These are phyloP conservation scores for Annulohypoxylon stygium DNA, from an alignment of 495 filamentous ascomycete genomes.

Conservation along the genomic window DNA sequence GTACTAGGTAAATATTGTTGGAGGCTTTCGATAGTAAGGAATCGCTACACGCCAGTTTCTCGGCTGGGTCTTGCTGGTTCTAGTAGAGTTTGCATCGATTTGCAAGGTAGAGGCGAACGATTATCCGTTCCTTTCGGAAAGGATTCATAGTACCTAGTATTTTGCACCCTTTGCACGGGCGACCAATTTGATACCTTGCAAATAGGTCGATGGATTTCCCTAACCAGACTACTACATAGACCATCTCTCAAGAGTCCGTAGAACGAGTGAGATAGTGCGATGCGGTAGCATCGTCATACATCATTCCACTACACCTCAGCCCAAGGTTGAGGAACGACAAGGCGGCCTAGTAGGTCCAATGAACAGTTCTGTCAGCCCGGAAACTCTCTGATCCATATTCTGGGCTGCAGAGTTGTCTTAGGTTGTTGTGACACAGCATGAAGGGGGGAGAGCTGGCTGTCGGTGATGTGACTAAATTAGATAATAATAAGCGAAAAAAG, in stretches of 20 bases:
- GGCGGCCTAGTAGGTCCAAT: slow-evolving; percentile 24
- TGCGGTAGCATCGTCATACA: slow-evolving; percentile 19
- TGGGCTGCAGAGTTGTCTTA: slow-evolving; percentile 48
- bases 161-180: neutral
- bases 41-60: slow-evolving; percentile 5
- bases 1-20: slow-evolving; percentile 10
- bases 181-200: slow-evolving; percentile 31
- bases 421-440: slow-evolving; percentile 42
- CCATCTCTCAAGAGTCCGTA: slow-evolving; percentile 17
- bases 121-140: slow-evolving; percentile 14
- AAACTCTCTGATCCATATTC: slow-evolving; percentile 43
- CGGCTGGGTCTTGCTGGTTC: slow-evolving; percentile 11
- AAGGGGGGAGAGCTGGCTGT: slow-evolving; percentile 23
- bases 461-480: slow-evolving; percentile 32
- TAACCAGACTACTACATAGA: neutral
- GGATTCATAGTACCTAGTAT: slow-evolving; percentile 22
- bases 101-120: slow-evolving; percentile 25
- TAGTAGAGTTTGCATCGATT: neutral
- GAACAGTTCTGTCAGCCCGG: slow-evolving; percentile 31
- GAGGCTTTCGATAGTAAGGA: slow-evolving; percentile 18
- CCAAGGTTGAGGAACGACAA: slow-evolving; percentile 16
- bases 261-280: slow-evolving; percentile 25
- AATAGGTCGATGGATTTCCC: slow-evolving; percentile 19
- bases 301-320: slow-evolving; percentile 33
- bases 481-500: slow-evolving; percentile 32